These are phyloP conservation scores for Boletus tylopilopsis DNA, from an alignment of 768 basidiomycete genomes.

Conservation along the genomic window DNA sequence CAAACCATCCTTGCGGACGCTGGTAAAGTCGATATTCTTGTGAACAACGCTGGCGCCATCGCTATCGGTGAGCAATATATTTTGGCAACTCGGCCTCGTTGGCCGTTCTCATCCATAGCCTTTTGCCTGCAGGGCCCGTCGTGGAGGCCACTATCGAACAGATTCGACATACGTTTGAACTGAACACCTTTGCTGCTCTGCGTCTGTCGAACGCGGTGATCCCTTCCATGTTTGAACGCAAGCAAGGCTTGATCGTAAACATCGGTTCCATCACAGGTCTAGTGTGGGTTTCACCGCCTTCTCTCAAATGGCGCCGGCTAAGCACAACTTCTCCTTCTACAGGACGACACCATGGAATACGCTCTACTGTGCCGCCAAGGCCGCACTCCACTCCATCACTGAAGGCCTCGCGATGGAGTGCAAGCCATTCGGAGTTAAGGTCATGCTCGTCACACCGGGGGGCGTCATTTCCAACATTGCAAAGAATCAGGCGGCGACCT, in stretches of 20 bases:
- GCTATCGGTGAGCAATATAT: conserved; percentile 39
- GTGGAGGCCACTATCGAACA: conserved; percentile 55
- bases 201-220: conserved; percentile 59
- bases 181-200: conserved; percentile 62
- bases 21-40: conserved; percentile 67
- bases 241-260: conserved; percentile 65
- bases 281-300: conserved; percentile 39
- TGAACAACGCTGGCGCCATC: conserved; percentile 68
- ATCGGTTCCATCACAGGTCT: conserved; percentile 67
- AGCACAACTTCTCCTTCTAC: background rate
- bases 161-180: conserved; percentile 55
- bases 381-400: conserved; percentile 55
- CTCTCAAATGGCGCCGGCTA: background rate
- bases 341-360: conserved; percentile 72
- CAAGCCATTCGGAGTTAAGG: conserved; percentile 64
- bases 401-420: conserved; percentile 73
- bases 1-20: conserved; percentile 48
- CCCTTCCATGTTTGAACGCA: conserved; percentile 67
- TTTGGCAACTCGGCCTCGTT: background rate
- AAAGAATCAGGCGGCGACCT: conserved; percentile 42
- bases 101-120: background rate
- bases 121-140: conserved; percentile 33
- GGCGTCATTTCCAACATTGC: conserved; percentile 64
- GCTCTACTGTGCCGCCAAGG: conserved; percentile 54
- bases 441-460: conserved; percentile 68